Evolutionary conservation across 345 rosid genomes (phyloP), one percentile per base, ranked within the genome.

Genomic region (Trapa incisa): DNA sequence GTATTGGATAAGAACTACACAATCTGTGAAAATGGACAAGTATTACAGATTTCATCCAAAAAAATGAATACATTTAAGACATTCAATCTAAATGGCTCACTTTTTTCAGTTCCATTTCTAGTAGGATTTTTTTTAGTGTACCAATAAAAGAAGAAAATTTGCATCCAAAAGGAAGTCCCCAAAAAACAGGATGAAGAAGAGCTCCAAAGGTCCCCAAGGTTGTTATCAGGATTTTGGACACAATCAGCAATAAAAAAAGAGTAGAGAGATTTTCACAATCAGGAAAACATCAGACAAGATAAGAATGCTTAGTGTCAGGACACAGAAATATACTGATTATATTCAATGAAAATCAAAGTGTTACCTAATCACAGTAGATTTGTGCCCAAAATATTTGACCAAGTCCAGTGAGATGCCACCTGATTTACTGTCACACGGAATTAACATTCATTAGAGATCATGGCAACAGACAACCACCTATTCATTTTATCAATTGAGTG

Each of bases 301-400:
- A 6, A 22, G 13, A 29, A 1, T 36, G 9, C 37, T 57, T 2
- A 57, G 36, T 6, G 13, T 22, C n/a, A 10, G 14, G 48, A 43
- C 29, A 67, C 54, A 2, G 6, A 54, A 37, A 60, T 41, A 9
- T 54, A 42, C 70, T 38, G 10, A 62, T 17, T 6, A 67, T 60
- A 37, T 16, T 16, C 3, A 2, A 5, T 22, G 47, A 56, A 65
- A 17, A 5, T 10, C 75, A 43, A 69, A 37, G 22, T 68, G 85
- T 66, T 76, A 91, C 99, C 96, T 77, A 37, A 91, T 81, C 32
- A 91, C 86, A 39, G 96, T 94, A 61, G 91, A 84, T 79, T 78
- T 87, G 76, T 83, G 88, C 69, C 82, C 90, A 79, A 91, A 94
- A 80, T 91, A 78, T 81, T 94, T 94, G 86, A 89, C 80, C 78